Evolutionary conservation across 768 basidiomycete species (phyloP).

Genomic region (Rhizopogon roseolus): DNA sequence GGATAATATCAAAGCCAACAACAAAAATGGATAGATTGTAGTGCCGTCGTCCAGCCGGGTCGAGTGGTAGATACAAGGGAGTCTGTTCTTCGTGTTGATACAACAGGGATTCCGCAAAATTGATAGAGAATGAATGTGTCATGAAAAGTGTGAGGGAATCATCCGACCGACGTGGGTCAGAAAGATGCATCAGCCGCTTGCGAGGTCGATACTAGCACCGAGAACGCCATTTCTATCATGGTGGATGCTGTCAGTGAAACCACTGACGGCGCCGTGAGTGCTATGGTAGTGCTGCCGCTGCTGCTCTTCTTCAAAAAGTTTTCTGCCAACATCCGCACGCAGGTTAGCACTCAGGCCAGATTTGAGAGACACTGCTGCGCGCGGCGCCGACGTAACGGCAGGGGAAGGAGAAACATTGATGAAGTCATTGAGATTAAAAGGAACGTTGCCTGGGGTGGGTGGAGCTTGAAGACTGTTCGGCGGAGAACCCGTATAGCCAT

Average conservation of each 20-base stretch:
- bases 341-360: slow-evolving; percentile 43
- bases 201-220: slow-evolving; percentile 27
- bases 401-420: slow-evolving; percentile 71
- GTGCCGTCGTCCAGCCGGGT: slow-evolving; percentile 16
- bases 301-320: slow-evolving; percentile 69
- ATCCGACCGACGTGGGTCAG: slow-evolving; percentile 6
- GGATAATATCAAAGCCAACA: slow-evolving; percentile 23
- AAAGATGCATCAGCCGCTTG: slow-evolving; percentile 16
- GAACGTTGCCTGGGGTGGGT: slow-evolving; percentile 30
- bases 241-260: slow-evolving; percentile 17
- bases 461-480: slow-evolving; percentile 21
- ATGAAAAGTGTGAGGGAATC: slow-evolving; percentile 11
- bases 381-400: slow-evolving; percentile 29
- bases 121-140: slow-evolving; percentile 22
- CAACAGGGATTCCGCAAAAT: slow-evolving; percentile 16
- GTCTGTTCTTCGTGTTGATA: slow-evolving; percentile 25
- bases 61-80: slow-evolving; percentile 27
- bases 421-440: slow-evolving; percentile 68
- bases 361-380: slow-evolving; percentile 25
- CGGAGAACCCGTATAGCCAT: slow-evolving; percentile 1
- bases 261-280: slow-evolving; percentile 4
- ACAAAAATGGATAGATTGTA: slow-evolving; percentile 21
- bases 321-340: slow-evolving; percentile 59
- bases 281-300: slow-evolving; percentile 33
- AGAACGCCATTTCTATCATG: slow-evolving; percentile 22